A percentile compares a stretch with the other conserved stretches of the same genome.
These are phyloP conservation scores for Zygosaccharomyces bisporus DNA, from an alignment of 805 yeast genomes.

Conservation along the genomic window DNA sequence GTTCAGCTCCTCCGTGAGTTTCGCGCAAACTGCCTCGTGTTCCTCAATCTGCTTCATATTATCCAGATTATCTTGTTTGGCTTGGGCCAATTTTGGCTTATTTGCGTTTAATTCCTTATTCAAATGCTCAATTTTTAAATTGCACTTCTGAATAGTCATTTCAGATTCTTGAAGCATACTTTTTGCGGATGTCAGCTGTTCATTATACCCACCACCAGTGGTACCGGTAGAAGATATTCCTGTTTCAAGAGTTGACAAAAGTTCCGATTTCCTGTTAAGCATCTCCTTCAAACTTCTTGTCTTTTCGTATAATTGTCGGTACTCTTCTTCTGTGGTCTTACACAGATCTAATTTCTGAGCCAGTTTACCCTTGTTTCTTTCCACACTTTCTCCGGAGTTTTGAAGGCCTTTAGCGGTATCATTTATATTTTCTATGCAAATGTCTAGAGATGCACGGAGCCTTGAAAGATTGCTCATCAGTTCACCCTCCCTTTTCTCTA, in stretches of 20 bases:
- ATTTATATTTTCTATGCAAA: conserved; percentile 51
- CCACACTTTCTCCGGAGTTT: conserved; percentile 33
- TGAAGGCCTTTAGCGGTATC: conserved; percentile 47
- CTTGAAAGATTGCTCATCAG: conserved; percentile 65
- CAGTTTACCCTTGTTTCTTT: conserved; percentile 35
- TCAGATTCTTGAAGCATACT: conserved; percentile 49
- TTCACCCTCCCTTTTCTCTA: conserved; percentile 55
- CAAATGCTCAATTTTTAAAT: conserved; percentile 56
- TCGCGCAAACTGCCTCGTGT: conserved; percentile 34
- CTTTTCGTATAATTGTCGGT: conserved; percentile 41
- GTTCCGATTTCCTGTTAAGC: conserved; percentile 63
- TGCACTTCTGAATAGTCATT: conserved; percentile 55
- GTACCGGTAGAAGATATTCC: conserved; percentile 84
- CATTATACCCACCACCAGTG: conserved; percentile 69
- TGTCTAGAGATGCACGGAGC: conserved; percentile 56
- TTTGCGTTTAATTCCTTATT: conserved; percentile 45
- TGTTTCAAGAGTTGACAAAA: conserved; percentile 74
- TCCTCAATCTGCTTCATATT: conserved; percentile 39
- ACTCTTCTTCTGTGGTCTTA: conserved; percentile 43
- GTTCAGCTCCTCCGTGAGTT: conserved; percentile 42
- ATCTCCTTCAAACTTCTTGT: conserved; percentile 46
- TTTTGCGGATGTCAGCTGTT: conserved; percentile 65
- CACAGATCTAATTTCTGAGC: conserved; percentile 39
- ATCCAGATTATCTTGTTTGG: conserved; percentile 47
- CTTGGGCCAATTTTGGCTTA: conserved; percentile 48